These are phyloP conservation scores for Monilinia aucupariae DNA, from an alignment of 2,329 filamentous ascomycete genomes.

Conservation along the genomic window DNA sequence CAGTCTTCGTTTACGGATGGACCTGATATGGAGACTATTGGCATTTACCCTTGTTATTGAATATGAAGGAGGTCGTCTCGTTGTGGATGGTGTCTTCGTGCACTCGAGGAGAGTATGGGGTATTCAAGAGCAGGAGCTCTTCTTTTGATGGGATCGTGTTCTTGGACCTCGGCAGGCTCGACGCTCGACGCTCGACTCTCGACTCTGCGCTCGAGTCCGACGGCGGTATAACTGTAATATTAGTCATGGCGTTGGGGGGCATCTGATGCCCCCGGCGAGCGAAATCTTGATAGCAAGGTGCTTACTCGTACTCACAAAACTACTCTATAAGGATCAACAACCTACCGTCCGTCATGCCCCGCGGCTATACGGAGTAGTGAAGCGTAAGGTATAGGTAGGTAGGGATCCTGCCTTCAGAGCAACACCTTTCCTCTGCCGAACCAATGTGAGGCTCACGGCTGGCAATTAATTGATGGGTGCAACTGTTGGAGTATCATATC, in stretches of 20 bases:
- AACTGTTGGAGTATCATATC: too few relatives aligned
- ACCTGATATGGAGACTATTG: neutral
- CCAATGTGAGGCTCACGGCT: neutral
- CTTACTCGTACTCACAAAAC: too few relatives aligned
- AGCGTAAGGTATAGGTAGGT: neutral
- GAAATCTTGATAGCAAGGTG: neutral
- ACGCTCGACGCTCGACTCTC: neutral
- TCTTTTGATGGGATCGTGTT: neutral
- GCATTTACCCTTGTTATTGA: neutral
- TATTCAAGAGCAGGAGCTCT: neutral
- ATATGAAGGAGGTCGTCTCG: neutral
- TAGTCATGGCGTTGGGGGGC: neutral
- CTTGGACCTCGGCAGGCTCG: neutral
- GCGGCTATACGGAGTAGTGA: neutral
- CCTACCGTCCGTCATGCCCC: too few relatives aligned
- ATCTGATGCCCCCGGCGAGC: neutral
- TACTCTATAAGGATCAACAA: too few relatives aligned
- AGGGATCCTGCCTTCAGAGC: neutral
- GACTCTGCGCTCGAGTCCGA: neutral
- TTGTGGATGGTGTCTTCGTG: neutral
- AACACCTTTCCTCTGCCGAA: neutral
- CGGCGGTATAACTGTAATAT: neutral
- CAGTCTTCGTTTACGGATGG: neutral
- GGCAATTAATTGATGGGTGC: neutral
- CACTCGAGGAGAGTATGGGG: too few relatives aligned